A percentile compares a stretch with the other conserved stretches of the same genome.
phyloP scores from a whole-genome alignment of 148 eudicot species.

The Limonium bicolor region DNA sequence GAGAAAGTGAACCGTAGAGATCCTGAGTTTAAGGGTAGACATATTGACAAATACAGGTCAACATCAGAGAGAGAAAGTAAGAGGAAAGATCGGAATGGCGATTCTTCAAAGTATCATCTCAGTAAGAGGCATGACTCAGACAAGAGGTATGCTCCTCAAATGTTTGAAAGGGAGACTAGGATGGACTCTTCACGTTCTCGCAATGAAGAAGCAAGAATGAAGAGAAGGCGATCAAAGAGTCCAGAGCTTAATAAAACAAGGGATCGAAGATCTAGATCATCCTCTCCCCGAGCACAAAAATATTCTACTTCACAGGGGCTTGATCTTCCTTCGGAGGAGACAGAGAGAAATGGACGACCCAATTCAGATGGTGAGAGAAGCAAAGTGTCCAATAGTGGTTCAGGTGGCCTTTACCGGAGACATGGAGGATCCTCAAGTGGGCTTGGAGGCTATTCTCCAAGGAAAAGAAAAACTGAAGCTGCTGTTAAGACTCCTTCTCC shows the following conservation, averaged over 20 bases:
- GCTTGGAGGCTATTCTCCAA: constrained; percentile 94
- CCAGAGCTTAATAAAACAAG: constrained; percentile 48
- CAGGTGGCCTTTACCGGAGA: constrained; percentile 33
- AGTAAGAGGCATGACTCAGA: constrained; percentile 41
- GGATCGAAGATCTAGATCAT: constrained; percentile 42
- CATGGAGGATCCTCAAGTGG: constrained; percentile 51
- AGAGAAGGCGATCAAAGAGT: constrained; percentile 69
- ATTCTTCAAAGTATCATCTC: constrained; percentile 30
- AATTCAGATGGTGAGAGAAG: constrained; percentile 46
- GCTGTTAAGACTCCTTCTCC: constrained; percentile 81
- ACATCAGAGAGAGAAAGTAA: constrained; percentile 37
- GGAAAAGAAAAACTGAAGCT: constrained; percentile 82
- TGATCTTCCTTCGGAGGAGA: constrained; percentile 41
- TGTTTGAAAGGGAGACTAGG: constrained; percentile 30
- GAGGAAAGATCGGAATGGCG: constrained; percentile 33
- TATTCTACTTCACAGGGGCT: constrained; percentile 24
- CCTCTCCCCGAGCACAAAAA: constrained; percentile 50
- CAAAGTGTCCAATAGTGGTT: constrained; percentile 39
- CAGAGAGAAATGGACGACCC: constrained; percentile 37
- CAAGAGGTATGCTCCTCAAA: constrained; percentile 21
- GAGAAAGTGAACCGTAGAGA: constrained; percentile 27
- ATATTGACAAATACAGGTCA: constrained; percentile 11
- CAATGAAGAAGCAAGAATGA: constrained; percentile 34
- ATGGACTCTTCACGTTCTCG: constrained; percentile 18
- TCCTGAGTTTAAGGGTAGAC: constrained; percentile 13